phyloP scores from a whole-genome alignment of 352 stramenopile species.

The Achlya hypogyna region DNA sequence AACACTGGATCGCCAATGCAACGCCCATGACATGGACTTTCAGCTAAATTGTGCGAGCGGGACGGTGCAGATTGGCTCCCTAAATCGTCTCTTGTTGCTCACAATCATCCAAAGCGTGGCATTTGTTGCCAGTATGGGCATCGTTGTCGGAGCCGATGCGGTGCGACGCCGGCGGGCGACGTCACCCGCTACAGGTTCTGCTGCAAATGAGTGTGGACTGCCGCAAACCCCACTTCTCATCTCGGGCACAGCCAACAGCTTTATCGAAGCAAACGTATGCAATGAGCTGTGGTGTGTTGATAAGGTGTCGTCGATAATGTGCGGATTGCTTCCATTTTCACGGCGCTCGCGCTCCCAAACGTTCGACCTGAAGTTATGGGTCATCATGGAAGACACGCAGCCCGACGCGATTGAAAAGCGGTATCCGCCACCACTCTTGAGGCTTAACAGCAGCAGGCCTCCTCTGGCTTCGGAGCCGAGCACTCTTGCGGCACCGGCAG shows the following conservation, averaged over 20 bases:
- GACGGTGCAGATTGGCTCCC: background rate
- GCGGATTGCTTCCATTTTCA: background rate
- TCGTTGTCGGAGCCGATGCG: background rate
- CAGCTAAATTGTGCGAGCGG: background rate
- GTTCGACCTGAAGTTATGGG: constrained; percentile 12
- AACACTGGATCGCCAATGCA: background rate
- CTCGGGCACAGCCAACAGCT: background rate
- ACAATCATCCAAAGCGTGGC: background rate
- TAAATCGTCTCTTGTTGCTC: background rate
- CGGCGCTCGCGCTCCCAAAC: background rate
- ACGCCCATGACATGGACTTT: background rate
- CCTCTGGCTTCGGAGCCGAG: too few relatives aligned
- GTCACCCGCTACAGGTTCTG: background rate
- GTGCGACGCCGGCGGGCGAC: background rate
- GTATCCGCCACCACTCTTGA: background rate
- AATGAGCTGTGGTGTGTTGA: background rate
- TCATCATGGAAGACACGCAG: background rate
- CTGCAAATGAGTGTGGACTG: background rate
- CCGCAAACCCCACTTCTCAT: background rate
- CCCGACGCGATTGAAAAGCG: background rate
- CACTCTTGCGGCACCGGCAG: background rate
- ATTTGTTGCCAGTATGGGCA: background rate
- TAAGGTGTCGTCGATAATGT: background rate
- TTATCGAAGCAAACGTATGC: background rate
- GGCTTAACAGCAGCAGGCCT: background rate